These are phyloP conservation scores for Xanthoparmelia taractica DNA, from an alignment of 495 filamentous ascomycete species.

Conservation along the genomic window DNA sequence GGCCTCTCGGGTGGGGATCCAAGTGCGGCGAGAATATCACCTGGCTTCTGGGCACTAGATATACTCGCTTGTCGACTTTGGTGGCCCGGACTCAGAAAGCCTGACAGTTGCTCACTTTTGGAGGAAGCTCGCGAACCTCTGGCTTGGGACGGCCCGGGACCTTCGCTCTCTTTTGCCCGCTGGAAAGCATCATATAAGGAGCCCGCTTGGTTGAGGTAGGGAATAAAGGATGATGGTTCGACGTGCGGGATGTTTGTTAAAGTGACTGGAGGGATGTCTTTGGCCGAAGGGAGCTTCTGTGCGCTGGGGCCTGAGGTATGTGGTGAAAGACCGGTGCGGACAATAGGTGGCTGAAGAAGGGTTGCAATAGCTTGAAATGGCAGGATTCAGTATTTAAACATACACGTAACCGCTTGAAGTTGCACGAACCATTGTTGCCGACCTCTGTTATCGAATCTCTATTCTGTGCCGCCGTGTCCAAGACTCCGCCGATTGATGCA, in stretches of 20 bases:
- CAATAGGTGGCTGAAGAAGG: slow-evolving; percentile 80
- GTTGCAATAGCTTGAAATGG: slow-evolving; percentile 70
- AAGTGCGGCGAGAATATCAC: slow-evolving; percentile 6
- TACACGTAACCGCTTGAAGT: not conserved
- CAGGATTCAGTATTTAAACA: not conserved
- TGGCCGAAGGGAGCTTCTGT: slow-evolving; percentile 76
- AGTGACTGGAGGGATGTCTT: slow-evolving; percentile 90
- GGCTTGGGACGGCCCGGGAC: slow-evolving; percentile 40
- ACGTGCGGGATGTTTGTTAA: slow-evolving; percentile 84
- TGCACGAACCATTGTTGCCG: slow-evolving; percentile 63
- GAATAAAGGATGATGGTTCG: slow-evolving; percentile 67
- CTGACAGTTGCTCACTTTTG: slow-evolving; percentile 9
- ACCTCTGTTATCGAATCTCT: slow-evolving; percentile 62
- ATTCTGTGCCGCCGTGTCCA: slow-evolving; percentile 55
- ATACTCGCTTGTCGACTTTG: slow-evolving; percentile 18
- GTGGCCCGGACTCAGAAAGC: slow-evolving; percentile 1
- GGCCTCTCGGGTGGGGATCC: slow-evolving; percentile 44
- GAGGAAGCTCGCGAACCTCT: slow-evolving; percentile 22
- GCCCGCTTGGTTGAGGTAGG: slow-evolving; percentile 77
- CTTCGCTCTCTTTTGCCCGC: slow-evolving; percentile 62
- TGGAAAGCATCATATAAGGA: slow-evolving; percentile 75
- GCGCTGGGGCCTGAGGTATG: slow-evolving; percentile 59
- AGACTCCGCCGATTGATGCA: slow-evolving; percentile 64
- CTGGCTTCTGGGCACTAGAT: slow-evolving; percentile 10
- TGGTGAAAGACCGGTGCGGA: slow-evolving; percentile 75